These are phyloP conservation scores for Murraya koenigii DNA, from an alignment of 345 rosid species.

Conservation along the genomic window DNA sequence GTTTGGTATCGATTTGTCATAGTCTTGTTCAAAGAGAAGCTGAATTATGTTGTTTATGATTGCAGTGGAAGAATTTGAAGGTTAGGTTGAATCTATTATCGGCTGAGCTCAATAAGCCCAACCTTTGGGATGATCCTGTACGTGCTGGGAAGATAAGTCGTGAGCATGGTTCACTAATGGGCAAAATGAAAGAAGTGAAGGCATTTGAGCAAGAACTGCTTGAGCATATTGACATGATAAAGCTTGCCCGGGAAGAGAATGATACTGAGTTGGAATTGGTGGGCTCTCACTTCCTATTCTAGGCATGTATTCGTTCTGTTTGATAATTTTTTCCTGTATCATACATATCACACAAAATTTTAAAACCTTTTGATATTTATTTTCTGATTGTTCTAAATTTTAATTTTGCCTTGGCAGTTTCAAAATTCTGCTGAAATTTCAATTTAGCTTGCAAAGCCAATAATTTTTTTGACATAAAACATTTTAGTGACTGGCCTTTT, in stretches of 20 bases:
- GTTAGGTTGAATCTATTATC: slow-evolving; percentile 66
- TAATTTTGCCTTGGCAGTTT: not conserved
- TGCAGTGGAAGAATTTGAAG: slow-evolving; percentile 77
- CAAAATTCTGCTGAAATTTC: not conserved
- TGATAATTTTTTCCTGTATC: slow-evolving; percentile 13
- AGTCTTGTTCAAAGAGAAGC: not conserved
- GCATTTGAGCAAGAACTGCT: slow-evolving; percentile 76
- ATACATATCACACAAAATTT: not conserved
- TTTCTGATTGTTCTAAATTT: slow-evolving; percentile 3
- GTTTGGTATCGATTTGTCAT: not conserved
- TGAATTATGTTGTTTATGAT: slow-evolving; percentile 17
- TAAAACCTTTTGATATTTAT: not conserved
- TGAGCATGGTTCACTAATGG: slow-evolving; percentile 76
- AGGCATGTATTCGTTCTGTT: slow-evolving; percentile 59
- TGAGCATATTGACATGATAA: slow-evolving; percentile 94
- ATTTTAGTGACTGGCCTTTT: not conserved
- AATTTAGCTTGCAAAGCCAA: not conserved
- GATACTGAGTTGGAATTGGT: slow-evolving; percentile 92
- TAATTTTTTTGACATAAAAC: not conserved
- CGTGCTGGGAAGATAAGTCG: slow-evolving; percentile 88
- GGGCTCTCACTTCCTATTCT: slow-evolving; percentile 61
- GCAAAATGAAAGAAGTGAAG: slow-evolving; percentile 71
- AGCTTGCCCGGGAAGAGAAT: slow-evolving; percentile 85
- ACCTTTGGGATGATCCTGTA: slow-evolving; percentile 86
- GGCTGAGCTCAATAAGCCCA: slow-evolving; percentile 59